Conservation (phyloP, 768 basidiomycete genomes). For the Plicaturopsis crispa region DNA sequence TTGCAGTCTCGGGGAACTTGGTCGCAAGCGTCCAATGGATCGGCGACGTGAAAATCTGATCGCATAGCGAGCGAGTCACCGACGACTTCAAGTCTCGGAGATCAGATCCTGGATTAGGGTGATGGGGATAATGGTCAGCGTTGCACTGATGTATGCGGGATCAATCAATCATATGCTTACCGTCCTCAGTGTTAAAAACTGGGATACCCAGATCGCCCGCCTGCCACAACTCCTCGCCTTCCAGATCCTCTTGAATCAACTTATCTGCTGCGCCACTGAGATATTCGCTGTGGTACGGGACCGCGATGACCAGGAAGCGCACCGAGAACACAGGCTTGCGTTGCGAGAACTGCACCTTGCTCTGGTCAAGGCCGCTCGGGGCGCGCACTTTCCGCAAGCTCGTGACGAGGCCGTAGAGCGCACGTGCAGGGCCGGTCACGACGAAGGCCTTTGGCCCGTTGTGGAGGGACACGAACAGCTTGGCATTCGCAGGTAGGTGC, state of each 20-base stretch:
- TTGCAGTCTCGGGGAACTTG: constrained; percentile 82
- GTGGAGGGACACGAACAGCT: constrained; percentile 81
- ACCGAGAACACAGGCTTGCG: constrained; percentile 89
- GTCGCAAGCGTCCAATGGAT: constrained; percentile 94
- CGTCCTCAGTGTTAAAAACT: constrained; percentile 90
- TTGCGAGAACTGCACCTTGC: constrained; percentile 90
- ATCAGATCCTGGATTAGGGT: constrained; percentile 81
- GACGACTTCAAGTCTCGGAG: constrained; percentile 63
- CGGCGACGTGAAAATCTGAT: constrained; percentile 86
- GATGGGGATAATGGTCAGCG: constrained; percentile 13
- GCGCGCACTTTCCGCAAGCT: constrained; percentile 88
- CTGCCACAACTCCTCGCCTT: constrained; percentile 72
- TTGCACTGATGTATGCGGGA: constrained; percentile 7
- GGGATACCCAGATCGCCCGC: constrained; percentile 66
- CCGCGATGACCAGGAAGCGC: constrained; percentile 92
- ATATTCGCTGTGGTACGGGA: constrained; percentile 93
- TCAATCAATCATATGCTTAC: constrained; percentile 35
- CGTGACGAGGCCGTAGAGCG: constrained; percentile 92
- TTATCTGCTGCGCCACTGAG: constrained; percentile 68
- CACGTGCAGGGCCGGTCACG: constrained; percentile 84
- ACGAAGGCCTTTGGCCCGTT: constrained; percentile 91
- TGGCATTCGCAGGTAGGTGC: constrained; percentile 71
- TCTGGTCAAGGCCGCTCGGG: constrained; percentile 82
- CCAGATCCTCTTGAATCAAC: constrained; percentile 68
- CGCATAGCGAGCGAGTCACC: constrained; percentile 81